A percentile compares a stretch with the other conserved stretches of the same genome.
phyloP scores from a whole-genome alignment of 2,329 filamentous ascomycete species.

The Sclerotinia minor region DNA sequence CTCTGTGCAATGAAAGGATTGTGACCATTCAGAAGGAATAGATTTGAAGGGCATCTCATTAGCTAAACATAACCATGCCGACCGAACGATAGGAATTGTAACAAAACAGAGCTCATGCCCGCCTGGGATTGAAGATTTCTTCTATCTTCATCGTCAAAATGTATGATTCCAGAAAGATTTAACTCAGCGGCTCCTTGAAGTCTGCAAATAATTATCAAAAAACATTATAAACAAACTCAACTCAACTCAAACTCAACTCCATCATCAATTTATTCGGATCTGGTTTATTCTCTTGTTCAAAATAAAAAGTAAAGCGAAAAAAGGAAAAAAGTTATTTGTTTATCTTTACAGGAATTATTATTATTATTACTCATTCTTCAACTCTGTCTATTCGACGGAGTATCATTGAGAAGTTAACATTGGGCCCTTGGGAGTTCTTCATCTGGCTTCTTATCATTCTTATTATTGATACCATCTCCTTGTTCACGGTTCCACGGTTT shows the following conservation, averaged over 20 bases:
- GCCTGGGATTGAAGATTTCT: constrained; percentile 28
- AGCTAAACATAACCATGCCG: constrained; percentile 7
- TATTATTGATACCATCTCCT: neutral
- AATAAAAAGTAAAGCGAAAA: neutral
- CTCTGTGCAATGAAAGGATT: neutral
- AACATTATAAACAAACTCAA: constrained; percentile 8
- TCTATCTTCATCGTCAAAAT: constrained; percentile 34
- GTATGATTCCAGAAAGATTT: constrained; percentile 36
- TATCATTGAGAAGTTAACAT: neutral
- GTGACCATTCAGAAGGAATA: neutral
- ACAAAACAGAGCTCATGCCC: constrained; percentile 26
- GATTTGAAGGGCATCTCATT: constrained; percentile 1
- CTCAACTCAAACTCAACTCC: neutral
- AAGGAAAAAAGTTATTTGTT: neutral
- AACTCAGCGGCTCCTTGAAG: constrained; percentile 41
- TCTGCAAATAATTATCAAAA: constrained; percentile 34
- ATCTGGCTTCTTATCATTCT: neutral
- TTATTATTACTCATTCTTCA: too few species aligned
- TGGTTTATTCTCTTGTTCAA: neutral
- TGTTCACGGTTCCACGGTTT: neutral
- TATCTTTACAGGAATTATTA: neutral
- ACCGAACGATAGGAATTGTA: constrained; percentile 3
- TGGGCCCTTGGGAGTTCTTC: neutral
- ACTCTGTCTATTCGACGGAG: neutral
- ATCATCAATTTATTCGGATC: neutral